phyloP scores from a whole-genome alignment of 306 rosid genomes.

The Luffa acutangula region DNA sequence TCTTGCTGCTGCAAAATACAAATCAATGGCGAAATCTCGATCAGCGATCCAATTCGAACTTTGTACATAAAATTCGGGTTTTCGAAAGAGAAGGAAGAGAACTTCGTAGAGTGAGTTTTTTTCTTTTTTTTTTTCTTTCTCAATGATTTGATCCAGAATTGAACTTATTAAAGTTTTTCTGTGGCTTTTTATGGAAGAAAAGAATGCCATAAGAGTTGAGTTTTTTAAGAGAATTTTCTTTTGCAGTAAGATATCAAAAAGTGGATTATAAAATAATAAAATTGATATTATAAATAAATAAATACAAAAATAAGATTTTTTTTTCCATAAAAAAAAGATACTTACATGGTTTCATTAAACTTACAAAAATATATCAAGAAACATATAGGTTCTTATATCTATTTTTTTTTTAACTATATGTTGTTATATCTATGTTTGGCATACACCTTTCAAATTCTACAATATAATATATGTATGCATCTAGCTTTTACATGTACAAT shows the following conservation, averaged over 20 bases:
- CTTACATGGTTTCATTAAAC: too few relatives aligned
- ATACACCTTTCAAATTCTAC: background rate
- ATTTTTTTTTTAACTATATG: background rate
- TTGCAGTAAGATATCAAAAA: too few relatives aligned
- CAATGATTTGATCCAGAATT: background rate
- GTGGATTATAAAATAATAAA: background rate
- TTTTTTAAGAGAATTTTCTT: too few relatives aligned
- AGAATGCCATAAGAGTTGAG: background rate
- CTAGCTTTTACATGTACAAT: background rate
- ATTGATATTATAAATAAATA: too few relatives aligned
- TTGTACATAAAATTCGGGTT: background rate
- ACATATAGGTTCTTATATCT: background rate
- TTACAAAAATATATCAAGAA: background rate
- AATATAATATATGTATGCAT: background rate
- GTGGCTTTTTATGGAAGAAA: background rate
- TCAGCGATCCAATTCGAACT: background rate
- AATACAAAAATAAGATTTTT: too few relatives aligned
- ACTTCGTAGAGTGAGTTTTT: background rate
- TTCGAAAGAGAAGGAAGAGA: background rate
- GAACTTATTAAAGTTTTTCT: background rate
- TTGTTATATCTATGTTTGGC: background rate
- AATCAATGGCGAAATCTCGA: background rate
- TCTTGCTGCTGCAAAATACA: slow-evolving; percentile 32
- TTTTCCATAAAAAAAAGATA: background rate
- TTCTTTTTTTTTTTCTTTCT: background rate